A percentile compares a stretch with the other conserved stretches of the same genome.
Conservation (phyloP, 1,284 basidiomycete species). For the Cutaneotrichosporon arboriforme region DNA sequence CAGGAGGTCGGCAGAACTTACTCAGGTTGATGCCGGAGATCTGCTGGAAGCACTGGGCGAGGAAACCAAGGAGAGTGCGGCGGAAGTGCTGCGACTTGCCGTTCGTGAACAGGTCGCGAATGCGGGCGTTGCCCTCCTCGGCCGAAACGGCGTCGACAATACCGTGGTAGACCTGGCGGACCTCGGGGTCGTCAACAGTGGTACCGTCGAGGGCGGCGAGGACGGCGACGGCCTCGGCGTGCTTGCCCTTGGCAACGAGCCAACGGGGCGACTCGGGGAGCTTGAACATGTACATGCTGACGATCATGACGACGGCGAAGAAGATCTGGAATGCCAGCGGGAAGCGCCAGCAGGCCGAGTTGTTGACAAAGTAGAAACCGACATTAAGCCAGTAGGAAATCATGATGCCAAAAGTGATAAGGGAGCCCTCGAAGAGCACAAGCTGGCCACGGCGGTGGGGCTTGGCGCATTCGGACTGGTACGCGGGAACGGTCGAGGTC, state of each 20-base stretch:
- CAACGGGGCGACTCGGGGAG: conserved; percentile 56
- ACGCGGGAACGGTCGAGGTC: conserved; percentile 53
- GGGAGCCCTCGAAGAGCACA: conserved; percentile 54
- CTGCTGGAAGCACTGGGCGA: conserved; percentile 49
- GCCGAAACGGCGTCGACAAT: conserved; percentile 28
- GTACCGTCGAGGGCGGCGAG: conserved; percentile 23
- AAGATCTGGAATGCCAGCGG: conserved; percentile 17
- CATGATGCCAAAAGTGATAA: conserved; percentile 22
- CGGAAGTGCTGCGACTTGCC: conserved; percentile 49
- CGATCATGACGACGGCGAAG: conserved; percentile 55
- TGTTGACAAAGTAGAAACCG: conserved; percentile 8
- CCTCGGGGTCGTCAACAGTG: conserved; percentile 25
- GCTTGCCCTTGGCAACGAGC: conserved; percentile 39
- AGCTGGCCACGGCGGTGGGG: conserved; percentile 59
- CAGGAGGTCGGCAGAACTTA: conserved; percentile 12
- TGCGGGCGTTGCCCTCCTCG: conserved; percentile 11
- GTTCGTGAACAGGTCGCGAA: conserved; percentile 35
- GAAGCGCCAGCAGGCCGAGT: conserved; percentile 7
- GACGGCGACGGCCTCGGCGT: conserved; percentile 36
- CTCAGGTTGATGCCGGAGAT: conserved; percentile 39
- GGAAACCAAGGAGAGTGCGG: conserved; percentile 46
- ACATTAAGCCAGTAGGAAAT: conserved; percentile 10
- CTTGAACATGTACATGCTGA: conserved; percentile 49
- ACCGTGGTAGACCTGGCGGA: conserved; percentile 29
- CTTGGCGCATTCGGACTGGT: conserved; percentile 58